These are phyloP conservation scores for Protea cynaroides DNA, from an alignment of 164 flowering plant species.

Conservation along the genomic window DNA sequence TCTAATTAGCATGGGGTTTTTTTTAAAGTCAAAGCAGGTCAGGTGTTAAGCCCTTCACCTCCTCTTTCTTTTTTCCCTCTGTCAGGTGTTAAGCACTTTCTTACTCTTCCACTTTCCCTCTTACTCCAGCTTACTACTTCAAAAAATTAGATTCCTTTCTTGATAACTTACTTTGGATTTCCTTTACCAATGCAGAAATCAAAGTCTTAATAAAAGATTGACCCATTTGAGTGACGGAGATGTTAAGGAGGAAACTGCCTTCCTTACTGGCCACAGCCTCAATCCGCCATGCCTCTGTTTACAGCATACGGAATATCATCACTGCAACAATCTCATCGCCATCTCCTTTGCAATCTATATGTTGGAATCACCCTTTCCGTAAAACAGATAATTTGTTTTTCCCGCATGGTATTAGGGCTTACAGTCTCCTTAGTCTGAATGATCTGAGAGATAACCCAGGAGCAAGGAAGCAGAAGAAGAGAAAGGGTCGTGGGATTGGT, in stretches of 20 bases:
- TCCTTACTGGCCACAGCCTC: conserved; percentile 20
- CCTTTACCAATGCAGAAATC: too few relatives aligned
- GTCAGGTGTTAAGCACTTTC: too few relatives aligned
- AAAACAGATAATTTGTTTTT: background rate
- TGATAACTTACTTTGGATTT: too few relatives aligned
- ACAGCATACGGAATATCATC: conserved; percentile 7
- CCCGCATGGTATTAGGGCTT: conserved; percentile 31
- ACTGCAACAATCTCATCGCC: conserved; percentile 5
- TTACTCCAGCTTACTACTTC: too few relatives aligned
- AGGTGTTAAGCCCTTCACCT: too few relatives aligned
- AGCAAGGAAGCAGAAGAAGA: conserved; percentile 77
- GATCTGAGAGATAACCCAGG: conserved; percentile 71
- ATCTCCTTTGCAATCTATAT: conserved; percentile 4
- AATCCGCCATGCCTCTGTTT: conserved; percentile 16
- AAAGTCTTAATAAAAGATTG: too few relatives aligned
- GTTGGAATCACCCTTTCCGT: background rate
- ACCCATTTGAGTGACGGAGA: background rate
- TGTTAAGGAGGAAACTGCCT: conserved; percentile 23
- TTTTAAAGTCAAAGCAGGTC: too few relatives aligned
- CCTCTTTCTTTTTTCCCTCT: too few relatives aligned
- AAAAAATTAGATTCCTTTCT: too few relatives aligned
- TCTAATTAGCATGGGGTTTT: too few relatives aligned
- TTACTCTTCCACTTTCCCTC: too few relatives aligned
- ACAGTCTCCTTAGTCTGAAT: conserved; percentile 64
- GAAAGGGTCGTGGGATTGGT: conserved; percentile 96